Evolutionary conservation across 495 filamentous ascomycete genomes (phyloP), one percentile per base, ranked within the genome.

Genomic region (Extremus antarcticus): DNA sequence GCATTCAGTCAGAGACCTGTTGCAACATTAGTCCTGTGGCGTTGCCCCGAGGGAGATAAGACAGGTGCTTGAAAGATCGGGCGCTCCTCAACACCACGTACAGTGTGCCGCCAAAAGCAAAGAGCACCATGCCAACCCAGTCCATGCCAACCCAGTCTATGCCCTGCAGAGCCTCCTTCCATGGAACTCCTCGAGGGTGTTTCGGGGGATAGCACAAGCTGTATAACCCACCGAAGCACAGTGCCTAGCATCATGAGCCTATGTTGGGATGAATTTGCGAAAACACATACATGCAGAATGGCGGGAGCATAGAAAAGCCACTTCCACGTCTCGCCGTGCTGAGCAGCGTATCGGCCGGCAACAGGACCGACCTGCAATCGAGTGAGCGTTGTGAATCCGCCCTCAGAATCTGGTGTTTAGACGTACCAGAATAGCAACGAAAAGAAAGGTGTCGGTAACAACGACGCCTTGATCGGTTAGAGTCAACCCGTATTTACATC

Each of bases 391-490:
- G n/a, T n/a, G n/a, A n/a, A n/a, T n/a, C n/a, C n/a, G n/a, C n/a
- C n/a, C n/a, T n/a, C n/a, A n/a, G n/a, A n/a, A n/a, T n/a, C n/a
- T n/a, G n/a, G n/a, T n/a, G n/a, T n/a, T n/a, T n/a, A n/a, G n/a
- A 13, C 65, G 65, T 43, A 65, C 60, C 4, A 68, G 51, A 43
- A 70, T 63, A 16, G 63, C 57, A 49, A 70, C 58, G 50, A 59
- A 66, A 23, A 58, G 55, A 13, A 49, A 60, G 11, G 54, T 25
- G 55, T 70, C 67, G 50, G 66, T 66, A 22, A 70, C 43, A 8
- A 63, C 66, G 45, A 70, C 50, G 10, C 9, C 35, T 9, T 9
- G n/a, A n/a, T n/a, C n/a, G 10, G n/a, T n/a, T n/a, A n/a, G n/a
- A n/a, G n/a, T n/a, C n/a, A n/a, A n/a, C n/a, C n/a, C n/a, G n/a